Conservation (phyloP, 305 asterid genomes). For the Fraxinus angustifolia region DNA sequence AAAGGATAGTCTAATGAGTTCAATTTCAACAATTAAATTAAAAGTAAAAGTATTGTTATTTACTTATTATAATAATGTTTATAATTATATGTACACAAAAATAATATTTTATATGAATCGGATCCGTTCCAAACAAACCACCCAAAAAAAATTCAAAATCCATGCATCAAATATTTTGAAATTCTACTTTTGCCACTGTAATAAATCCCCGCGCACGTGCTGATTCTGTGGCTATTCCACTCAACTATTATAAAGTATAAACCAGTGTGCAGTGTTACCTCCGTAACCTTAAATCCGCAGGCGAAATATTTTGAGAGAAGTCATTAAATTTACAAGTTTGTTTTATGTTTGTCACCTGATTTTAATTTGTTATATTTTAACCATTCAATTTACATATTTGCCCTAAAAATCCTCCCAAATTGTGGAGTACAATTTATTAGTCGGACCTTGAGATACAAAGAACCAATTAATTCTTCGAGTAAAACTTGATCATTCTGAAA, state of each 20-base stretch:
- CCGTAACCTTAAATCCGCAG: constrained; percentile 5
- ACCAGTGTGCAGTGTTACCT: constrained; percentile 6
- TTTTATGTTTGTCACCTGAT: background rate
- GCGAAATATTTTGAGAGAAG: background rate
- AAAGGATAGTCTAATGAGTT: background rate
- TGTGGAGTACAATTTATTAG: background rate
- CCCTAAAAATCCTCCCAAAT: background rate
- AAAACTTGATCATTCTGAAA: background rate
- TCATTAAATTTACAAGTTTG: background rate
- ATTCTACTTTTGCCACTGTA: background rate
- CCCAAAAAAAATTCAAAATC: constrained; percentile 2
- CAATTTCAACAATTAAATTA: background rate
- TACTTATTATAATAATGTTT: background rate
- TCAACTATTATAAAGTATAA: background rate
- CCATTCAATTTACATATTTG: background rate
- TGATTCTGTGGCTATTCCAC: constrained; percentile 26
- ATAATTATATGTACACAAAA: background rate
- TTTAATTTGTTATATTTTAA: background rate
- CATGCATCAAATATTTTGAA: background rate
- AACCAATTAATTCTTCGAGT: background rate
- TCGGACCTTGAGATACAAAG: background rate
- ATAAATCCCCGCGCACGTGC: constrained; percentile 32
- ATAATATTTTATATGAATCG: background rate
- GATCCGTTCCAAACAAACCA: constrained; percentile 11
- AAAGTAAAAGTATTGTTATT: background rate